Evolutionary conservation across 2,329 filamentous ascomycete genomes (phyloP).

Genomic region (Tympanopsis confertula): DNA sequence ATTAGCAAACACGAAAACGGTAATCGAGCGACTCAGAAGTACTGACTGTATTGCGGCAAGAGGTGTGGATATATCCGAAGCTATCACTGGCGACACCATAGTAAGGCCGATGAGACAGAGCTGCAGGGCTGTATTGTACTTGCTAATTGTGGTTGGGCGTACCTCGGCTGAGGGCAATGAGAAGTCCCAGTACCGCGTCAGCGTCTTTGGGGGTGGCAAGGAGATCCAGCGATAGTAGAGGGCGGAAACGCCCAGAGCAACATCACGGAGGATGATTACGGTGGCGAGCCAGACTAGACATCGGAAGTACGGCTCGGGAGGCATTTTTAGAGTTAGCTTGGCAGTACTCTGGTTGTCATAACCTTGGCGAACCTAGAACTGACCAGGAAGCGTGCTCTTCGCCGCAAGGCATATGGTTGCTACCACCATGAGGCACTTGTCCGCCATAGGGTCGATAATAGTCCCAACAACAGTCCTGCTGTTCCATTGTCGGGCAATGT

Average conservation of each 20-base stretch:
- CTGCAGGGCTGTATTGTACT: constrained; percentile 89
- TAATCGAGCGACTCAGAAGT: constrained; percentile 1
- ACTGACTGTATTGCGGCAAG: constrained; percentile 56
- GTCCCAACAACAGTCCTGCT: constrained; percentile 88
- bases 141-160: constrained; percentile 71
- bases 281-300: constrained; percentile 66
- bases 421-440: constrained; percentile 92
- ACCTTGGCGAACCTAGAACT: constrained; percentile 15
- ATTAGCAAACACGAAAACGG: constrained; percentile 12
- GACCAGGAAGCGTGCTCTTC: constrained; percentile 71
- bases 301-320: background rate
- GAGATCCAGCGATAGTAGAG: constrained; percentile 96
- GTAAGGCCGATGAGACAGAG: constrained; percentile 75
- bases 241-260: constrained; percentile 70
- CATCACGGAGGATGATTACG: constrained; percentile 84
- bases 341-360: background rate
- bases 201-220: constrained; percentile 83
- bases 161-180: constrained; percentile 79
- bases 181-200: constrained; percentile 92
- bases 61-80: constrained; percentile 38
- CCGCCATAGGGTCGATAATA: constrained; percentile 91
- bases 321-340: background rate
- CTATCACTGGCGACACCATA: constrained; percentile 66
- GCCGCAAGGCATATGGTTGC: constrained; percentile 74
- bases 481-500: constrained; percentile 79